Evolutionary conservation across 306 rosid genomes (phyloP).

Genomic region (Vigna mungo): DNA sequence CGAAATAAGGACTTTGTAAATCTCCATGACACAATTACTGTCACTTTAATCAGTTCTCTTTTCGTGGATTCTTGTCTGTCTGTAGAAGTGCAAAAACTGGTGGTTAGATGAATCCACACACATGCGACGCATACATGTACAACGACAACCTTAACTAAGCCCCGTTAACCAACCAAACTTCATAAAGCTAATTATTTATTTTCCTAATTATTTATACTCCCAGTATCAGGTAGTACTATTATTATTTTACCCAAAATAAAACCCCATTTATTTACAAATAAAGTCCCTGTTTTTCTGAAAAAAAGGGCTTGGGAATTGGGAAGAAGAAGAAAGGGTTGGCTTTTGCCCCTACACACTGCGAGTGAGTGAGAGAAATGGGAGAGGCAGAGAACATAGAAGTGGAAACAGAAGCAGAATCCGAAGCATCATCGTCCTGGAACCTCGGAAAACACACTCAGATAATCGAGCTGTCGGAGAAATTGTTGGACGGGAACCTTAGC

Average conservation of each 20-base stretch:
- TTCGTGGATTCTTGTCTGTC: not conserved
- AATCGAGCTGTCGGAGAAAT: constrained; percentile 69
- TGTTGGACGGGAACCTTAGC: constrained; percentile 66
- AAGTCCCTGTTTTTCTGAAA: not conserved
- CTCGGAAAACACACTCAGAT: constrained; percentile 58
- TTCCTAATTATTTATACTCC: not conserved
- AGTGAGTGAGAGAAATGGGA: constrained; percentile 48
- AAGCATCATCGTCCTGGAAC: constrained; percentile 46
- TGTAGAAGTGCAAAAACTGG: not conserved
- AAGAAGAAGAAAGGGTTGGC: constrained; percentile 14
- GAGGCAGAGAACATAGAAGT: constrained; percentile 53
- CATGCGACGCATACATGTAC: not conserved
- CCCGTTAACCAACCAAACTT: not conserved
- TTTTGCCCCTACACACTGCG: not conserved
- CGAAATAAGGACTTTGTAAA: too few relatives aligned
- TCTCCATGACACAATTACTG: too few relatives aligned
- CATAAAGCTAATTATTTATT: not conserved
- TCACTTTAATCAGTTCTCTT: not conserved
- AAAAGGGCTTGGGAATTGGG: not conserved
- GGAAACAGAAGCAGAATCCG: constrained; percentile 34
- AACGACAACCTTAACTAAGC: not conserved
- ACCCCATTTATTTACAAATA: not conserved
- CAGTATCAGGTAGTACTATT: too few relatives aligned
- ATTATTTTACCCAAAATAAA: constrained; percentile 18
- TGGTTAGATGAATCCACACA: not conserved